These are phyloP conservation scores for Pseudogymnoascus sp. DNA, from an alignment of 2,329 filamentous ascomycete genomes.

Conservation along the genomic window DNA sequence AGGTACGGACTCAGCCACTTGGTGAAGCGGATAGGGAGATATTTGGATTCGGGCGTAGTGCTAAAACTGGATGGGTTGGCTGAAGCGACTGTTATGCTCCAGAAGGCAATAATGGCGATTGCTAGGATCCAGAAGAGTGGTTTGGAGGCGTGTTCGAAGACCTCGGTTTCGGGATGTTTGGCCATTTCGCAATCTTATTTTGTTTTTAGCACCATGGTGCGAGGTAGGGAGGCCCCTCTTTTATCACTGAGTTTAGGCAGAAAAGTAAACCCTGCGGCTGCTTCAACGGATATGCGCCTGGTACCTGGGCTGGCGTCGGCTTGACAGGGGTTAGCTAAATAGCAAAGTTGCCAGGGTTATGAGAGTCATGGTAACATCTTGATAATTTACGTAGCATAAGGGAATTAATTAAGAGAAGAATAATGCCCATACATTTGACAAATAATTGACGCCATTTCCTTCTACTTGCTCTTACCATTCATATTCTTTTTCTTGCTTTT, in stretches of 20 bases:
- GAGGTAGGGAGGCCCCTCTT: not conserved
- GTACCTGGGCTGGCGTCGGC: not conserved
- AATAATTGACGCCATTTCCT: not conserved
- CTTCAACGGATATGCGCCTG: too few relatives aligned
- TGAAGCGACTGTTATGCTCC: not conserved
- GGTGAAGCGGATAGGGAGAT: not conserved
- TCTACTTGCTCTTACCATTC: not conserved
- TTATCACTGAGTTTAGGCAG: not conserved
- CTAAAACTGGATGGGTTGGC: not conserved
- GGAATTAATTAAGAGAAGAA: not conserved
- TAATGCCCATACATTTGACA: not conserved
- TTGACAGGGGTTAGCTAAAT: not conserved
- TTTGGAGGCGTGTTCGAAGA: not conserved
- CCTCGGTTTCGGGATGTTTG: not conserved
- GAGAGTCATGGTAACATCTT: not conserved
- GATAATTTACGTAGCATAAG: not conserved
- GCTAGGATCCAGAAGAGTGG: not conserved
- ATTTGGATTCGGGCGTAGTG: not conserved
- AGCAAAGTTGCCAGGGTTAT: not conserved
- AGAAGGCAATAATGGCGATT: not conserved
- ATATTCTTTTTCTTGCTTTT: not conserved
- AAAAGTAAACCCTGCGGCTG: not conserved
- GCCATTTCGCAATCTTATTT: not conserved
- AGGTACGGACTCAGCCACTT: not conserved
- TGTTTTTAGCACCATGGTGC: not conserved